Base-by-base conservation (phyloP, 2,329 filamentous ascomycete genomes). In the Rachicladosporium sp. region DNA sequence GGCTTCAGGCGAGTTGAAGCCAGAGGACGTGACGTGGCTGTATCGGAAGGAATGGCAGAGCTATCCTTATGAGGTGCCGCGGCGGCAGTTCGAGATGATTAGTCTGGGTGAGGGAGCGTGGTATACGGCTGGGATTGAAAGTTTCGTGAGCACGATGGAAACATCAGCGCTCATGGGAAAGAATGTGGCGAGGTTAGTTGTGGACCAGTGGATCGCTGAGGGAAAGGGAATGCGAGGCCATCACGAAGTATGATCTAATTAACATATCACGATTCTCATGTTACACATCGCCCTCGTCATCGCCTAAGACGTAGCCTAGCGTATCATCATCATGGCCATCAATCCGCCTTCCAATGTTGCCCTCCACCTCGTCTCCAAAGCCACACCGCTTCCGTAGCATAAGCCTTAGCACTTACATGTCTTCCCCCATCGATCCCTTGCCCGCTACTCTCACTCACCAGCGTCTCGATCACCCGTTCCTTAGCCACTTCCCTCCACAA, bases 61-160 rank as follows among this genome's bases (percentile, higher is more conserved):
- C 0, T 98, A 96, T 58, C 91, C 91, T 0, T 78, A 85, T 46
- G 76, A 86, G 50, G 74, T 78, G n/a, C 89, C 89, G 0, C 74
- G 87, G 1, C 78, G 87, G 0, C 88, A 82, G 0, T 98, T 96
- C 58, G 86, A 95, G 50, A 81, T 91, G 44, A 74, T 80, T 3
- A 66, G 79, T 46, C 57, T 95, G 3, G 78, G 75, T 4, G 61
- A 71, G 5, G 74, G 76, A 0, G 53, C 89, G 10, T 91, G 71
- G 71, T 79, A 80, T 50, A 78, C 74, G 4, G 67, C 68, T 38
- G 73, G 71, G 0, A 93, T 96, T 33, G 89, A 96, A 63, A 81
- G 81, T 50, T 95, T 98, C 58, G 93, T 96, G 50, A 91, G 82
- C 7, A 94, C 87, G 0, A 96, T 98, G 91, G 91, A 98, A 68